phyloP scores from a whole-genome alignment of 2,329 filamentous ascomycete genomes.

The Byssoonygena ceratinophila region DNA sequence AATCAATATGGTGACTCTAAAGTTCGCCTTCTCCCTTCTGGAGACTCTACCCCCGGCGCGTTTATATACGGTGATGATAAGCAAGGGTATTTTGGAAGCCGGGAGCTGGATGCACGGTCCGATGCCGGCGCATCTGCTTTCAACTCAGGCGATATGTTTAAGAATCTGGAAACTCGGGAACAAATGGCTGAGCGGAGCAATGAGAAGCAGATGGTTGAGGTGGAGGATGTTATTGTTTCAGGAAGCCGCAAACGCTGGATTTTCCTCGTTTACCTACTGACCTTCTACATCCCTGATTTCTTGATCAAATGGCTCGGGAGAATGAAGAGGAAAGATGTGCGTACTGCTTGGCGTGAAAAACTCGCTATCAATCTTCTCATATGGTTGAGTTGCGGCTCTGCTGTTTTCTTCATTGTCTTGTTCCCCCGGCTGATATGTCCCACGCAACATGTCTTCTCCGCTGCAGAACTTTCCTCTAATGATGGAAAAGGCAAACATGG shows the following conservation, averaged over 20 bases:
- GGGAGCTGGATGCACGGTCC: conserved; percentile 73
- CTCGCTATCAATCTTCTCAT: conserved; percentile 96
- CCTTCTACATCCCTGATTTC: conserved; percentile 81
- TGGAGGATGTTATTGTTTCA: conserved; percentile 72
- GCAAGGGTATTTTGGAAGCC: conserved; percentile 67
- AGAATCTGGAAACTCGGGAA: conserved; percentile 84
- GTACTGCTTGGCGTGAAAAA: conserved; percentile 92
- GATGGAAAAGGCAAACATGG: conserved; percentile 57
- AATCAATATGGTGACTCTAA: conserved; percentile 41
- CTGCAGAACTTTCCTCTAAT: conserved; percentile 60
- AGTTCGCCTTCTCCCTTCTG: conserved; percentile 43
- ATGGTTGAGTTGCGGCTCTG: conserved; percentile 69
- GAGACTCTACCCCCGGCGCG: conserved; percentile 43
- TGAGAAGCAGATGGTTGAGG: conserved; percentile 77
- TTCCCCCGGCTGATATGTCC: conserved; percentile 87
- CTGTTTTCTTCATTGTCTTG: conserved; percentile 79
- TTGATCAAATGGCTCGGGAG: conserved; percentile 63
- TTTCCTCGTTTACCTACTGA: conserved; percentile 68
- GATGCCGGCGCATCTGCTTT: conserved; percentile 88
- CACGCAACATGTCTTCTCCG: conserved; percentile 75
- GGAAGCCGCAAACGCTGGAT: conserved; percentile 84
- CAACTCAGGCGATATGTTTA: conserved; percentile 93
- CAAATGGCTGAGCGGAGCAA: conserved; percentile 94
- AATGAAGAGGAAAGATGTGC: conserved; percentile 86
- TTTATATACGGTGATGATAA: conserved; percentile 61